Evolutionary conservation across 2,329 filamentous ascomycete species (phyloP), one percentile per base, ranked within the genome.

Genomic region (Verticillium nubilum): DNA sequence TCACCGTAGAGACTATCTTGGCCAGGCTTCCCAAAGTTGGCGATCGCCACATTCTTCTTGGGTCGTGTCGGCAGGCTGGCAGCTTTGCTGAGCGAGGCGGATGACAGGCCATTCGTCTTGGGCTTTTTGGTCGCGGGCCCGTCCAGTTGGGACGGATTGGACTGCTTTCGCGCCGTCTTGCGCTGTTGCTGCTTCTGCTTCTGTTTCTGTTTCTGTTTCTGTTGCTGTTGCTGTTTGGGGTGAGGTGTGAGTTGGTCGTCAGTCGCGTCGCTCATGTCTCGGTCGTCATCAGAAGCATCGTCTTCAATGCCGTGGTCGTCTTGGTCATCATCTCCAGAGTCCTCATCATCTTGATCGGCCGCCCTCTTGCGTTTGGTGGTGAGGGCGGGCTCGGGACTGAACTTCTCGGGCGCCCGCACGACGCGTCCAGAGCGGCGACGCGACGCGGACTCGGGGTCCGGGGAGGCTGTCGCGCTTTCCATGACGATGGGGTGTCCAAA

Each of bases 391-490:
- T 86, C 81, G 58, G 83, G 80, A 60, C 77, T 77, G 73, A 85
- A 88, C 71, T 87, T 87, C 69, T 80, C 72, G 53, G 85, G 84
- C 35, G 77, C 78, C 69, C 78, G 83, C 63, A 85, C 80, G 76
- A 86, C 85, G 84, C 86, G 86, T 84, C 86, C 85, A 37, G 87
- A 90, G 65, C 86, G 84, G 73, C 87, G 86, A 79, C 82, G 81
- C 74, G 80, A 78, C 68, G 78, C 77, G 61, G 76, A 74, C 62
- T 80, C 77, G 62, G 77, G 75, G 59, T 81, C 79, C 62, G 81
- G 78, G 56, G 82, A 81, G 64, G 77, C 75, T 68, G 77, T 80
- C 72, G 80, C 78, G 75, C 82, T 82, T 67, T 85, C 81, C 74
- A 80, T 78, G 65, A 71, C 80, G 69, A 81, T 77, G 31, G 54